Base-by-base conservation (phyloP, 2,329 filamentous ascomycete species). In the Aureobasidium sp. region DNA sequence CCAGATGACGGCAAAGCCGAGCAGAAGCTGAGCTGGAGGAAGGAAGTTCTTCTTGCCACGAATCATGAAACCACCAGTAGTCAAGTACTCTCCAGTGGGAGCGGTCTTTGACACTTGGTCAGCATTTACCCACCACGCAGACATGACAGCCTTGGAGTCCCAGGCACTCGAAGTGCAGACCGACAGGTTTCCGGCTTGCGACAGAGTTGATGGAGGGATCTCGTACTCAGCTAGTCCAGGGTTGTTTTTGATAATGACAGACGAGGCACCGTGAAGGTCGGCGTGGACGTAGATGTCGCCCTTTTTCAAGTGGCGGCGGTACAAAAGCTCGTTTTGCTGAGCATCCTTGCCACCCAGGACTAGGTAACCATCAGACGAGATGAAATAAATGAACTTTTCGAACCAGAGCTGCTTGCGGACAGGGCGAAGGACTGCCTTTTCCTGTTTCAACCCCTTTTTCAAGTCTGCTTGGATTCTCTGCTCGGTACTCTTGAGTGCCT, bases 71-170 rank as follows among this genome's bases (percentile, higher is more conserved):
- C 84, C 84, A 19, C 93, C 94, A 0, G 83, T 79, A 0, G 85
- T 82, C 7, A 99, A 74, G 67, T 89, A 93, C 65, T 95, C 92
- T 25, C 93, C 93, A 0, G 83, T 84, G 0, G 85, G 80, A 0
- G 88, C 86, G 35, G 85, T 89, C 74, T 97, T 97, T 10, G 89
- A 90, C 0, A 99, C 90, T 71, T 97, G 92, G 58, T 93, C 86
- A 1, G 89, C 87, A 63, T 87, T 85, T 0, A 95, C 93, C 94
- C 94, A 99, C 87, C 90, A 99, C 9, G 93, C 92, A 19, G 89
- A 87, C 89, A 97, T 95, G 17, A 90, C 84, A 9, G 93, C 93
- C 73, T 99, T 99, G 1, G 89, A 93, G 63, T 97, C 94, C 94
- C 94, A 99, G 0, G 93, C 94, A 60, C 80, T 87, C 1, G 91